A percentile compares a stretch with the other conserved stretches of the same genome.
These are phyloP conservation scores for Phyllosticta citrichinensis DNA, from an alignment of 2,329 filamentous ascomycete species.

Conservation along the genomic window DNA sequence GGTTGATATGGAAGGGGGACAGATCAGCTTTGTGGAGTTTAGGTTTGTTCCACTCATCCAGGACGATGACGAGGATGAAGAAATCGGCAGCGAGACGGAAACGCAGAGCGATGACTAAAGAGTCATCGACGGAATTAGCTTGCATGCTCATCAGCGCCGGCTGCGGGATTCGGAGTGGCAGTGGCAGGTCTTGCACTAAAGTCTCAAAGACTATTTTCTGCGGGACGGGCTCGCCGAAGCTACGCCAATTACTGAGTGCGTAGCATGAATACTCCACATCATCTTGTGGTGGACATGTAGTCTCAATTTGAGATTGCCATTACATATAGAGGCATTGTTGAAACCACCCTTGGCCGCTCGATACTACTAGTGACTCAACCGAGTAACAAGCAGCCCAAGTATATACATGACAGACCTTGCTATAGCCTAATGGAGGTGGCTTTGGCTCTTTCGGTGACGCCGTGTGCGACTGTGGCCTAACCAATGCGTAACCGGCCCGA, in stretches of 20 bases:
- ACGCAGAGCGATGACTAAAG: slow-evolving; percentile 12
- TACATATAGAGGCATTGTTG: background rate
- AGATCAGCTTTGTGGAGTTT: slow-evolving; percentile 69
- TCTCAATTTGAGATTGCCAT: background rate
- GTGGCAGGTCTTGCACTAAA: background rate
- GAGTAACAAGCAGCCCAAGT: background rate
- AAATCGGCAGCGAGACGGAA: slow-evolving; percentile 11
- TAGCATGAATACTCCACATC: background rate
- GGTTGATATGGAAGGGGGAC: slow-evolving; percentile 68
- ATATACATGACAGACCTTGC: background rate
- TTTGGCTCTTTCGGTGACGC: background rate
- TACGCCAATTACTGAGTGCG: background rate
- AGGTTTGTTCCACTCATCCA: slow-evolving; percentile 63
- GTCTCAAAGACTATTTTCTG: background rate
- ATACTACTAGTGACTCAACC: background rate
- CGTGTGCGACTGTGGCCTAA: background rate
- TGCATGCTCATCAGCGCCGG: background rate
- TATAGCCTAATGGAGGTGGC: background rate
- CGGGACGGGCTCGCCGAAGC: background rate
- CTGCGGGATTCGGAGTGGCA: background rate
- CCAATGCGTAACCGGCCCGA: background rate
- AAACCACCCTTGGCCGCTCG: background rate
- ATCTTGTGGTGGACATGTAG: background rate
- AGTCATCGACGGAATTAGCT: background rate
- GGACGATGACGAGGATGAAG: slow-evolving; percentile 19